A percentile compares a stretch with the other conserved stretches of the same genome.
These are phyloP conservation scores for Nigrospora sphaerica DNA, from an alignment of 2,329 filamentous ascomycete species.

Conservation along the genomic window DNA sequence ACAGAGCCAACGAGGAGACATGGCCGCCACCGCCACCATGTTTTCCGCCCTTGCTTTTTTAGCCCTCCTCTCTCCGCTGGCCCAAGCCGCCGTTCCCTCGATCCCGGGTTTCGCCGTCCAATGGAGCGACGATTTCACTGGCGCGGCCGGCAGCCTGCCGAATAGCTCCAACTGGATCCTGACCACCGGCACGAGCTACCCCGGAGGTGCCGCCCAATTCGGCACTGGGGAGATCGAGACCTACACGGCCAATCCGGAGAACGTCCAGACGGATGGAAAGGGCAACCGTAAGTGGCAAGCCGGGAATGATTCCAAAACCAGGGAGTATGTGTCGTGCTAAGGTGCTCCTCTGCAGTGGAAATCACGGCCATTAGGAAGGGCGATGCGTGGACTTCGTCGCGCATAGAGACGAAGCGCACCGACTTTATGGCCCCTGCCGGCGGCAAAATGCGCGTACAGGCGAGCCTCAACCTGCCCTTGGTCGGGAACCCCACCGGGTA, in stretches of 20 bases:
- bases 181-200: constrained; percentile 33
- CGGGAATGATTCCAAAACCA: constrained; percentile 7
- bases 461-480: constrained; percentile 30
- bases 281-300: constrained; percentile 30
- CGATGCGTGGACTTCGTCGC: constrained; percentile 40
- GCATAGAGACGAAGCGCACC: constrained; percentile 38
- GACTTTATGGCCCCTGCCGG: constrained; percentile 33
- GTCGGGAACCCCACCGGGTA: constrained; percentile 27
- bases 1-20: too few species aligned
- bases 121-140: constrained; percentile 25
- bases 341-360: constrained; percentile 23
- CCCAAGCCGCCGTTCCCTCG: neutral
- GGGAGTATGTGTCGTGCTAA: too few species aligned
- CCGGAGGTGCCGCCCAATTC: constrained; percentile 22
- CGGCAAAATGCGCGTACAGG: constrained; percentile 33
- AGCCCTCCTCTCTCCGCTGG: too few species aligned
- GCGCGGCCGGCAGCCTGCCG: constrained; percentile 27
- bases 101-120: neutral
- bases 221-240: neutral
- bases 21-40: too few species aligned
- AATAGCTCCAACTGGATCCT: constrained; percentile 36
- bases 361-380: constrained; percentile 36
- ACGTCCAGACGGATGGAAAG: neutral
- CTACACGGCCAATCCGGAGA: neutral
- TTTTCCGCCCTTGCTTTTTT: too few species aligned